Evolutionary conservation across 1,284 basidiomycete species (phyloP), one percentile per base, ranked within the genome.

Genomic region (Moesziomyces aphidis): DNA sequence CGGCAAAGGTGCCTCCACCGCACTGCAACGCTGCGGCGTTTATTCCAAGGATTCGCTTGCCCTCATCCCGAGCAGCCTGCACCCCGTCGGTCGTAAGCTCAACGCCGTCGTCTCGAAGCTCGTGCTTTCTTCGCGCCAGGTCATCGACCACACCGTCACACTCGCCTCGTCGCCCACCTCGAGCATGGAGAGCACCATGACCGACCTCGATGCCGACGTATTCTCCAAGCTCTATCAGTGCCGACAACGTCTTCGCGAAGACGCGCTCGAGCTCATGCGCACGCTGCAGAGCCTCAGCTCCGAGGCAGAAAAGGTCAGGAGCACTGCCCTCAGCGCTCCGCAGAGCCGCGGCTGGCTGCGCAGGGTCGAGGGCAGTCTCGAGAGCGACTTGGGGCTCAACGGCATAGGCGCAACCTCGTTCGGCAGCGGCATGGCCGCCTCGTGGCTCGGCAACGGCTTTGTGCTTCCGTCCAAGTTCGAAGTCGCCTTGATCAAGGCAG

Each of bases 81-180:
- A 85, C 21, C 82, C 82, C 2, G 76, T 83, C 26, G 84, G 86
- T 28, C 85, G 85, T 36, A 87, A 87, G 56, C 85, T 88, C 52
- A 86, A 85, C 19, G 85, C 86, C 0, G 85, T 86, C 8, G 82
- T 88, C 17, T 86, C 87, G 23, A 87, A 86, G 61, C 83, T 88
- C 21, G 83, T 86, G 13, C 82, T 87, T 4, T 86, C 86, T 11
- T 80, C 86, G 9, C 84, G 87, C 5, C 86, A 87, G 42, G 80
- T 83, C 47, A 81, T 84, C 52, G 78, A 80, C 34, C 75, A 79
- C 50, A 70, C 66, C 19, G 66, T 74, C 52, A 74, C 72, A 7
- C 72, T 74, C 4, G 62, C 66, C 26, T 74, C 72, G 2, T 74
- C 72, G 47, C 72, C 66, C 0, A 70, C 72, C 17, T 69, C 72